phyloP scores from a whole-genome alignment of 2,329 filamentous ascomycete species.

The Colletotrichum acutatum region DNA sequence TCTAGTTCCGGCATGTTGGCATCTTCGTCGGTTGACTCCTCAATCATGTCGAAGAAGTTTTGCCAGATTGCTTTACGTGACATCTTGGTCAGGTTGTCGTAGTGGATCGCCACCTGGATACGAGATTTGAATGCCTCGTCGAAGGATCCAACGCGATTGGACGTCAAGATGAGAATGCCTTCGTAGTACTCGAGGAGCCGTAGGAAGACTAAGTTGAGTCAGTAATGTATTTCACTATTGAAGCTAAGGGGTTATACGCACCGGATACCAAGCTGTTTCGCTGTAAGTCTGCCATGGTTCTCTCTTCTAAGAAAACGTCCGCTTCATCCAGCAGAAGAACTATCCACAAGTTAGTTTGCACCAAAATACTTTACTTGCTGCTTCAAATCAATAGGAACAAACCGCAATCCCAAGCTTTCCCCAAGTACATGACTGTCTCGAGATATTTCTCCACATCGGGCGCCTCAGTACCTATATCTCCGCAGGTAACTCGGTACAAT shows the following conservation, averaged over 20 bases:
- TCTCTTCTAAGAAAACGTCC: conserved; percentile 42
- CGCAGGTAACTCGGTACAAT: conserved; percentile 49
- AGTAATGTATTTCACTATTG: not conserved
- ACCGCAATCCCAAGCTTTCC: conserved; percentile 46
- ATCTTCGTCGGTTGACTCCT: not conserved
- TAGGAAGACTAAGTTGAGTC: conserved; percentile 43
- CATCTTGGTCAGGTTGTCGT: conserved; percentile 40
- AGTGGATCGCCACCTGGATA: conserved; percentile 47
- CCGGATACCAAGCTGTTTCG: conserved; percentile 42
- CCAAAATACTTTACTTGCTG: no score
- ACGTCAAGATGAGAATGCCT: conserved; percentile 49
- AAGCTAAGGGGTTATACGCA: not conserved
- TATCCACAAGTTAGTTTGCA: not conserved
- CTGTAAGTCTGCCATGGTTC: conserved; percentile 70
- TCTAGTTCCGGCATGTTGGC: not conserved
- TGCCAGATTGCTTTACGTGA: conserved; percentile 43
- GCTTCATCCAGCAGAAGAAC: conserved; percentile 44
- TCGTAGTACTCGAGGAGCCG: conserved; percentile 49
- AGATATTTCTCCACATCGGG: conserved; percentile 46
- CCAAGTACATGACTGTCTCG: conserved; percentile 43
- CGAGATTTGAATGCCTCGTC: conserved; percentile 51
- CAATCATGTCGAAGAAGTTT: conserved; percentile 41
- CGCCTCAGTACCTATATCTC: conserved; percentile 47
- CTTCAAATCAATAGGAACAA: not conserved
- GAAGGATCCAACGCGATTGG: conserved; percentile 48